phyloP scores from a whole-genome alignment of 2,329 filamentous ascomycete genomes.

The Annulohypoxylon truncatum region DNA sequence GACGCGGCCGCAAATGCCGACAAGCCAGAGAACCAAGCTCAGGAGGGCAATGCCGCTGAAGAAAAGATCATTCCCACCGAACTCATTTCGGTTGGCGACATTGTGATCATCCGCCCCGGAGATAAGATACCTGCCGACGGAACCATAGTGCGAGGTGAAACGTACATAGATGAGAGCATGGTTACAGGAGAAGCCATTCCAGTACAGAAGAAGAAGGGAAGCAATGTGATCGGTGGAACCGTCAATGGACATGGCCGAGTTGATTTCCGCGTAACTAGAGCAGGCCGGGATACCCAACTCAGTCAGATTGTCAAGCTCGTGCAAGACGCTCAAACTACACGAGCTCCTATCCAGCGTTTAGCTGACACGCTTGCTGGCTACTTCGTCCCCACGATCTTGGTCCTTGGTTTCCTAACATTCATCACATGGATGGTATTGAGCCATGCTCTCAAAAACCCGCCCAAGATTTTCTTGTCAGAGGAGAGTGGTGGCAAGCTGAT shows the following conservation, averaged over 20 bases:
- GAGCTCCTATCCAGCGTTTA: slow-evolving; percentile 93
- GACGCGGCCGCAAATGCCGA: slow-evolving; percentile 56
- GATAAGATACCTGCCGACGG: slow-evolving; percentile 98
- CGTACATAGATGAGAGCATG: slow-evolving; percentile 97
- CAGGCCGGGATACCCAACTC: slow-evolving; percentile 93
- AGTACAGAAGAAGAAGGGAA: slow-evolving; percentile 86
- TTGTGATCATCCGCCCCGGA: slow-evolving; percentile 91
- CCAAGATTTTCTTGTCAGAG: slow-evolving; percentile 84
- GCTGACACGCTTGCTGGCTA: slow-evolving; percentile 92
- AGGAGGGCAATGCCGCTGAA: slow-evolving; percentile 73
- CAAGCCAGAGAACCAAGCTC: slow-evolving; percentile 59
- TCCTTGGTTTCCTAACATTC: slow-evolving; percentile 87
- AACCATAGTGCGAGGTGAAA: slow-evolving; percentile 85
- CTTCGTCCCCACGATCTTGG: slow-evolving; percentile 90
- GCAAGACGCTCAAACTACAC: slow-evolving; percentile 93
- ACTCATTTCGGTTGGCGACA: slow-evolving; percentile 90
- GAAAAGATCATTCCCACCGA: slow-evolving; percentile 92
- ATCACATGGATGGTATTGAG: slow-evolving; percentile 94
- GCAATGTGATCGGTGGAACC: slow-evolving; percentile 87
- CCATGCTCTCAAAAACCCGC: slow-evolving; percentile 85
- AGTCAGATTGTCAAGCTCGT: slow-evolving; percentile 99
- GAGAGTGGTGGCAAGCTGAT: slow-evolving; percentile 91
- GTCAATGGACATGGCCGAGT: slow-evolving; percentile 93
- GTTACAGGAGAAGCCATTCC: slow-evolving; percentile 98
- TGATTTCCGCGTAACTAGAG: slow-evolving; percentile 91